Base-by-base conservation (phyloP, 805 yeast genomes). In the Zygosaccharomyces kombuchaensis region DNA sequence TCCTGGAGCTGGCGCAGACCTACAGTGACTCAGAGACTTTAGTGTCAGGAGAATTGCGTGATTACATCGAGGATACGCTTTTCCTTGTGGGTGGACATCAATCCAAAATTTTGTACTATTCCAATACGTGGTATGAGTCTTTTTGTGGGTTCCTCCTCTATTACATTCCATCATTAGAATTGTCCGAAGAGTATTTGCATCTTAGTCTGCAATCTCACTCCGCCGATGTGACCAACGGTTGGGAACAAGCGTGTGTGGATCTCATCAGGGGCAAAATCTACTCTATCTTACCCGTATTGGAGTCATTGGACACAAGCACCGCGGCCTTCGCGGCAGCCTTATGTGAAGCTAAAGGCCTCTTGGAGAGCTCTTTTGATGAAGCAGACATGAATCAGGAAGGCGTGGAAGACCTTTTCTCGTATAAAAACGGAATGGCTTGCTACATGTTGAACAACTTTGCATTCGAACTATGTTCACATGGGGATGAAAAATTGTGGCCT, bases 81-180 rank as follows among this genome's bases (percentile, higher is more conserved):
- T 46, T 57, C 12, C 50, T 72, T 14, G 45, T 71, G 0, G 57
- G 71, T 26, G 76, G 76, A 14, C 61, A 69, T 38, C 64, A 68
- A 40, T 53, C 57, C 31, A 69, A 80, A 2, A 82, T 83, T 17
- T 59, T 78, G 3, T 68, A 69, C 12, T 71, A 68, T 54, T 74
- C 86, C 12, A 68, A 70, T 6, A 64, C 77, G 0, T 85, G 95
- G 95, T 84, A 81, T 58, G 93, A 85, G 57, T 70, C 81, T 10
- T 72, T 78, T 32, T 66, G 74, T 32, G 78, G 79, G 6, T 69
- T 81, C n/a, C 59, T 79, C 8, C 64, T 81, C 31, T 86, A 70
- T 57, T 81, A 81, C 56, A 73, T 84, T 65, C 88, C 80, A 55
- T 72, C 79, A 4, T 43, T 58, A 9, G 69, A 71, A 30, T 56